Evolutionary conservation across 768 basidiomycete genomes (phyloP).

Genomic region (Lactarius indigo): DNA sequence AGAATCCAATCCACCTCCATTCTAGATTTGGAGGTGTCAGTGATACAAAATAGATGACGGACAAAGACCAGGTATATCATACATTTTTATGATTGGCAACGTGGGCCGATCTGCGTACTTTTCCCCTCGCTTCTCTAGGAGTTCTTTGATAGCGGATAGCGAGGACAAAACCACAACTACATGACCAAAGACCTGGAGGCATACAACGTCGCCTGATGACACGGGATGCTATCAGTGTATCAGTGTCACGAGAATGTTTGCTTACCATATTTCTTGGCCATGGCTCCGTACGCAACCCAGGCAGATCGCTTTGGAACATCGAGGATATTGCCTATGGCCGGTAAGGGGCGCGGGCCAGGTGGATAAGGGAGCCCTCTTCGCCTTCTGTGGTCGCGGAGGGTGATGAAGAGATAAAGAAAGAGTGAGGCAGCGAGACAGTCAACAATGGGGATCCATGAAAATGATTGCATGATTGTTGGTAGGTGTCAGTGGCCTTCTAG

Average conservation of each 20-base stretch:
- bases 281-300: constrained; percentile 4
- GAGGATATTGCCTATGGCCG: constrained; percentile 14
- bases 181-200: constrained; percentile 6
- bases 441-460: neutral
- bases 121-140: constrained; percentile 15
- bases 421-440: neutral
- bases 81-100: constrained; percentile 5
- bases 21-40: neutral
- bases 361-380: constrained; percentile 7
- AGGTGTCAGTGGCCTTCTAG: too few species aligned
- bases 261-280: constrained; percentile 17
- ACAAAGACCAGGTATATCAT: neutral
- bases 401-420: neutral
- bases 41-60: neutral
- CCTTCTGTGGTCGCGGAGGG: neutral
- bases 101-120: constrained; percentile 11
- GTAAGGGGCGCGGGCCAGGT: constrained; percentile 2
- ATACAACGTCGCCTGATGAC: constrained; percentile 16
- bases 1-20: neutral
- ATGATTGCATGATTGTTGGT: too few species aligned
- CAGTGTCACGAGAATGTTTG: neutral
- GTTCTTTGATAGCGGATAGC: neutral
- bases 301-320: constrained; percentile 9
- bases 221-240: neutral
- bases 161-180: constrained; percentile 9